phyloP scores from a whole-genome alignment of 2,329 filamentous ascomycete genomes.

The Penicillium polonicum region DNA sequence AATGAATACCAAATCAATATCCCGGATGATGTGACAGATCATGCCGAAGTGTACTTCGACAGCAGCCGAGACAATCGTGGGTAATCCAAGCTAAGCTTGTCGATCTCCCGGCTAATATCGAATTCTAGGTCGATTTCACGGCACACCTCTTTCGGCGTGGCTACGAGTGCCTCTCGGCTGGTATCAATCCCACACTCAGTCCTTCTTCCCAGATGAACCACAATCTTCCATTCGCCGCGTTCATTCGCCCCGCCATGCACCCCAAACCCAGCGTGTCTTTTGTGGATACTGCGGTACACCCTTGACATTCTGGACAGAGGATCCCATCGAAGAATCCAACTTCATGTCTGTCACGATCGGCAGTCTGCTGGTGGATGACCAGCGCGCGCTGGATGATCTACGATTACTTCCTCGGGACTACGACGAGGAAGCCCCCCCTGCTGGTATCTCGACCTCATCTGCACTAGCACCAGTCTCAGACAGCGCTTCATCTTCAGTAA shows the following conservation, averaged over 20 bases:
- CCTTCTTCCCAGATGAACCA: slow-evolving; percentile 77
- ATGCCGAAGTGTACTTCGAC: slow-evolving; percentile 72
- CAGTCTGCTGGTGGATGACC: slow-evolving; percentile 68
- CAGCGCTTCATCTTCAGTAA: slow-evolving; percentile 16
- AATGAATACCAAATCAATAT: slow-evolving; percentile 77
- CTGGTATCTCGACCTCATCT: slow-evolving; percentile 6
- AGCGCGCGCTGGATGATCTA: slow-evolving; percentile 70
- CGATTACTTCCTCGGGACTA: slow-evolving; percentile 63
- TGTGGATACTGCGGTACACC: slow-evolving; percentile 91
- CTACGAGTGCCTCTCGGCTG: slow-evolving; percentile 77
- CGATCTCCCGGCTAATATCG: slow-evolving; percentile 11
- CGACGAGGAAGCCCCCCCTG: slow-evolving; percentile 32
- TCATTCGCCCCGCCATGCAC: slow-evolving; percentile 61
- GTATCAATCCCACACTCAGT: slow-evolving; percentile 73
- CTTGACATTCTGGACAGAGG: slow-evolving; percentile 78
- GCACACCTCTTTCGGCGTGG: slow-evolving; percentile 73
- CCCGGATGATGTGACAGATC: slow-evolving; percentile 57
- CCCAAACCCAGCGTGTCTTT: slow-evolving; percentile 69
- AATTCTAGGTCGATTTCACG: slow-evolving; percentile 60
- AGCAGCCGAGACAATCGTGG: slow-evolving; percentile 68
- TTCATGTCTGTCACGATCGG: slow-evolving; percentile 81
- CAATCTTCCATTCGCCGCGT: slow-evolving; percentile 63
- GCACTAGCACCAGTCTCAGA: slow-evolving; percentile 13
- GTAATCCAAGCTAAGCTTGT: slow-evolving; percentile 37
- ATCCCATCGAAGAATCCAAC: slow-evolving; percentile 67